Percentiles rank a stretch among this genome's conserved stretches.
Conservation (phyloP, 371 early-diverging fungal genomes). For the Umbelopsis sp. region DNA sequence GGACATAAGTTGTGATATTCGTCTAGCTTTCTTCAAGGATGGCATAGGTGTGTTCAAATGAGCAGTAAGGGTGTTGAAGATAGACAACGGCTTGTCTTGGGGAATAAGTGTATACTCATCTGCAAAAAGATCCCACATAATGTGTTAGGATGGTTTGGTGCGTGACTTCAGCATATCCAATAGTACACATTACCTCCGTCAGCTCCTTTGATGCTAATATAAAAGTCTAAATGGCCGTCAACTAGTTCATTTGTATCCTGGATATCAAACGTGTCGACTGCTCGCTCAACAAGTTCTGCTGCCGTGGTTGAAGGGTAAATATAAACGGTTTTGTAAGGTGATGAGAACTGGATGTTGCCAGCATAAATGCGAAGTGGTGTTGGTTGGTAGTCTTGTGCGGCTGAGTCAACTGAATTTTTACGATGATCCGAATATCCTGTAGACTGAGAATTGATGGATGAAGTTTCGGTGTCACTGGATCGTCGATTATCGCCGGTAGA, state of each 20-base stretch:
- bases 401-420: constrained; percentile 5
- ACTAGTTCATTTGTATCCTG: constrained; percentile 26
- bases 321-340: constrained; percentile 36
- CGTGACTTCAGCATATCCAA: no score
- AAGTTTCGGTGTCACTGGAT: constrained; percentile 35
- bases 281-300: constrained; percentile 55
- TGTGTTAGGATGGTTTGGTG: background rate
- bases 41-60: constrained; percentile 65
- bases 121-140: constrained; percentile 15
- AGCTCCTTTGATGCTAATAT: constrained; percentile 54
- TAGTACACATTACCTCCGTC: constrained; percentile 54
- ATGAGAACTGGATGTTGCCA: constrained; percentile 56
- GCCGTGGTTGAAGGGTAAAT: constrained; percentile 48
- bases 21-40: constrained; percentile 46
- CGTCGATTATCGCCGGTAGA: constrained; percentile 19
- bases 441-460: constrained; percentile 44
- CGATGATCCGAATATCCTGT: constrained; percentile 28
- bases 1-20: constrained; percentile 54
- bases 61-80: constrained; percentile 62
- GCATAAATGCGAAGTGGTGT: constrained; percentile 46
- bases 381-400: constrained; percentile 21
- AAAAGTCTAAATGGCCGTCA: constrained; percentile 41
- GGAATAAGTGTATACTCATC: constrained; percentile 59
- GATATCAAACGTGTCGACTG: constrained; percentile 48
- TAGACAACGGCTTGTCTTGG: constrained; percentile 61